Conservation (phyloP, 176 grass and related monocot genomes). For the Areca catechu region DNA sequence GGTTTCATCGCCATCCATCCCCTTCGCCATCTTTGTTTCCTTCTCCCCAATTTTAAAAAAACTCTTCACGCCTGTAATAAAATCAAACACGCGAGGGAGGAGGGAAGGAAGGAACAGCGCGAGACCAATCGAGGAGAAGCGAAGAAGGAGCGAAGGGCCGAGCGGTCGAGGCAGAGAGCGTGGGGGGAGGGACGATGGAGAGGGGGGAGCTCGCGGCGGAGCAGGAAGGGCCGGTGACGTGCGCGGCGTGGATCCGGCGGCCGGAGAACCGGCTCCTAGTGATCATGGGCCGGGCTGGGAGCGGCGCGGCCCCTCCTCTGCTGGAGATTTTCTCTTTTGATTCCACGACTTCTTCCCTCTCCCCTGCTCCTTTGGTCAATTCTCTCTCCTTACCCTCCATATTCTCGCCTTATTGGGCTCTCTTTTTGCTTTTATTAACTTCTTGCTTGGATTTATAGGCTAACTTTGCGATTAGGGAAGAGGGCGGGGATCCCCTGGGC, state of each 20-base stretch:
- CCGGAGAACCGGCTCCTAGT: slow-evolving; percentile 46
- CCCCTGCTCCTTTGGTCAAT: slow-evolving; percentile 47
- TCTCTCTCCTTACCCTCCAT: not conserved
- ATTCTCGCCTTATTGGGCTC: not conserved
- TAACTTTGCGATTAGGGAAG: slow-evolving; percentile 45
- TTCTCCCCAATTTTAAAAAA: too few species aligned
- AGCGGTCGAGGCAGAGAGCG: not conserved
- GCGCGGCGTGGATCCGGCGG: slow-evolving; percentile 71
- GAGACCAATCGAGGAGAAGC: too few species aligned
- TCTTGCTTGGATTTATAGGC: slow-evolving; percentile 30
- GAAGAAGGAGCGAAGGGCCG: slow-evolving; percentile 11
- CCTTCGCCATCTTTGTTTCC: too few species aligned
- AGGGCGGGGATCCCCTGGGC: slow-evolving; percentile 32
- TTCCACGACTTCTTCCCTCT: slow-evolving; percentile 41
- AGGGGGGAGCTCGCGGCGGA: not conserved
- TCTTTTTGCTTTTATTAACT: not conserved
- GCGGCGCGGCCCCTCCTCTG: slow-evolving; percentile 16
- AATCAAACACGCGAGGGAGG: too few species aligned
- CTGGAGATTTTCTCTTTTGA: slow-evolving; percentile 78
- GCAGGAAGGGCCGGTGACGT: slow-evolving; percentile 33
- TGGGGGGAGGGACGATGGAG: not conserved
- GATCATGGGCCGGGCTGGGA: slow-evolving; percentile 31
- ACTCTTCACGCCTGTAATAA: too few species aligned
- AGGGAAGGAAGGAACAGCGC: too few species aligned
- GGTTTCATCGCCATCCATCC: too few species aligned